Percentiles rank a stretch among this genome's conserved stretches.
Evolutionary conservation across 305 asterid species (phyloP).

Genomic region (Salvia sclarea): DNA sequence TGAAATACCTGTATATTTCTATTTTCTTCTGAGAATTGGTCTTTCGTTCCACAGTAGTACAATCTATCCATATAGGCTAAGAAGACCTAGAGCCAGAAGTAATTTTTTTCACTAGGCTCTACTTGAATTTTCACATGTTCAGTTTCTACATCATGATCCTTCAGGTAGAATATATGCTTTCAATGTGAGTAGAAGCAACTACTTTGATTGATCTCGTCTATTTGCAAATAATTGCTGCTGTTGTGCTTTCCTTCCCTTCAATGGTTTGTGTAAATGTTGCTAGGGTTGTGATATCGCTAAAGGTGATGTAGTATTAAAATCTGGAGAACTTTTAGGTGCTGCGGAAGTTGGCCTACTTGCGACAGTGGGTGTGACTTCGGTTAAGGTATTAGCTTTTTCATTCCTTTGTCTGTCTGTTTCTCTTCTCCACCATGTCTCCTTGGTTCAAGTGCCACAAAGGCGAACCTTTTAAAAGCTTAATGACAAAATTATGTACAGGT

Average conservation of each 20-base stretch:
- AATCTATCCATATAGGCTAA: conserved; percentile 1
- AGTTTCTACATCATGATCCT: conserved; percentile 22
- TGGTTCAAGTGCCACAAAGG: conserved; percentile 30
- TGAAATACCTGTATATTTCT: conserved; percentile 8
- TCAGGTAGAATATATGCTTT: conserved; percentile 3
- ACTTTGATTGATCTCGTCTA: conserved; percentile 4
- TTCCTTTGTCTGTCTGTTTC: conserved; percentile 11
- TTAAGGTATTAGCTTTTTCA: conserved; percentile 55
- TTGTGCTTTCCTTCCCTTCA: conserved; percentile 25
- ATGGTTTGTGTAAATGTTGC: conserved; percentile 26
- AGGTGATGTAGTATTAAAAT: conserved; percentile 73
- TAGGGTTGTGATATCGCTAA: conserved; percentile 85
- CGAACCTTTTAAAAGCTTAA: conserved; percentile 24
- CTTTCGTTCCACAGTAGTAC: not conserved
- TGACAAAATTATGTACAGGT: conserved; percentile 51
- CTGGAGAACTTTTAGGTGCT: conserved; percentile 78
- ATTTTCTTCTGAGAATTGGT: conserved; percentile 10
- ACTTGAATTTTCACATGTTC: conserved; percentile 15
- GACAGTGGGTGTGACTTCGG: conserved; percentile 65
- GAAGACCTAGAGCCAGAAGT: not conserved
- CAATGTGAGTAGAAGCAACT: conserved; percentile 24
- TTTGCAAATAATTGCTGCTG: conserved; percentile 23
- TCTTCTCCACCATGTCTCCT: conserved; percentile 20
- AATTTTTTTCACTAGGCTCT: conserved; percentile 9
- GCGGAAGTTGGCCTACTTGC: conserved; percentile 94